Evolutionary conservation across 768 basidiomycete genomes (phyloP), one percentile per base, ranked within the genome.

Genomic region (Pleurotus ostreatus): DNA sequence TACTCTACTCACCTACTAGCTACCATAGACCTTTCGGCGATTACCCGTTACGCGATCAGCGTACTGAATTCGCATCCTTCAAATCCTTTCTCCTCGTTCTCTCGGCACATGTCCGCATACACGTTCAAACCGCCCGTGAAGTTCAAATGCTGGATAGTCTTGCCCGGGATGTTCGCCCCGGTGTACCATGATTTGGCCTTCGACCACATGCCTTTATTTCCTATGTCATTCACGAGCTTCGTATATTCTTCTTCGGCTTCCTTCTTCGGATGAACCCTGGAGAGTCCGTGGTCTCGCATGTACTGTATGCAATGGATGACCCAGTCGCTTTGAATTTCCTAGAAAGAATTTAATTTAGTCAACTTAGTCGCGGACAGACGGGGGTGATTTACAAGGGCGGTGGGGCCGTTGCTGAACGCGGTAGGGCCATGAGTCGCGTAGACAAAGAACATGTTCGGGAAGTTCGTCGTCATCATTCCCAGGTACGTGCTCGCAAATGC

Each of bases 251-350:
- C 44, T 41, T 62, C 61, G 1, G 61, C 61, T 34, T 56, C 63
- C 37, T 20, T 25, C 8, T 43, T 55, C 0, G 63, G 46, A 7
- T 57, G 53, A n/a, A 60, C 59, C 18, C 59, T 59, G 1, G 58
- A 56, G 25, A 58, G 40, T 0, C 56, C 47, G 34, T 61, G 57
- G 16, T 63, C 26, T 12, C 60, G 59, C 51, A 60, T 60, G 57
- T 60, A 22, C 12, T 46, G 54, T 23, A 67, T 56, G 39, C 57
- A 65, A 46, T 66, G 48, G 18, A 61, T 43, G 43, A 68, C 61
- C 66, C 66, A 68, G 38, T 62, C 60, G 16, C 64, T 58, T 60
- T 66, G 65, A 12, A 63, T 38, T 58, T 68, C 65, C 66, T 68
- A 30, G 26, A 16, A 15, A 13, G 25, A 44, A 26, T 20, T 13